Percentiles rank a stretch among this genome's conserved stretches.
Conservation (phyloP, 2,329 filamentous ascomycete species). For the Seiridium cupressi region DNA sequence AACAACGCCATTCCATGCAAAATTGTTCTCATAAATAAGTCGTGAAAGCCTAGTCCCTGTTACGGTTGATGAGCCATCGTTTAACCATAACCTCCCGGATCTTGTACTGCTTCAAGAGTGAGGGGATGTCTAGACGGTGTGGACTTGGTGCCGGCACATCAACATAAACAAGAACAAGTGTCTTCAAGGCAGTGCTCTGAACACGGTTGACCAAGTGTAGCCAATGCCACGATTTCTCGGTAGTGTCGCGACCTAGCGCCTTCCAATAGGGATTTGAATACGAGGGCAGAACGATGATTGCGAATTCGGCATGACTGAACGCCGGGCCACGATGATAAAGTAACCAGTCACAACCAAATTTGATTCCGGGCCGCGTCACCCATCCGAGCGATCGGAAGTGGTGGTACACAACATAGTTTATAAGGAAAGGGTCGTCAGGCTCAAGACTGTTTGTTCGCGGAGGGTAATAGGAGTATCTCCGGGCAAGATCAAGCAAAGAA, state of each 20-base stretch:
- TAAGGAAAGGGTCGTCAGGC: slow-evolving; percentile 79
- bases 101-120: slow-evolving; percentile 66
- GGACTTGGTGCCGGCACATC: slow-evolving; percentile 74
- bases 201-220: slow-evolving; percentile 88
- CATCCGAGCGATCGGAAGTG: slow-evolving; percentile 95
- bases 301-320: slow-evolving; percentile 94
- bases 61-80: slow-evolving; percentile 83
- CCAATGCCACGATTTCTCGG: slow-evolving; percentile 69
- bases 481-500: slow-evolving; percentile 65
- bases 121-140: slow-evolving; percentile 55
- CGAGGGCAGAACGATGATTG: slow-evolving; percentile 77
- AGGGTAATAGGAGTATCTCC: slow-evolving; percentile 69
- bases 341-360: slow-evolving; percentile 94
- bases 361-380: slow-evolving; percentile 89
- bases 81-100: slow-evolving; percentile 79
- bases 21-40: background rate
- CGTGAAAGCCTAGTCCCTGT: slow-evolving; percentile 32
- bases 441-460: slow-evolving; percentile 49
- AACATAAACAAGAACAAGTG: slow-evolving; percentile 83
- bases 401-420: slow-evolving; percentile 89
- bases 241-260: slow-evolving; percentile 47
- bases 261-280: slow-evolving; percentile 77
- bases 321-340: slow-evolving; percentile 91
- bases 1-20: background rate
- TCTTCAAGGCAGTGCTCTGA: slow-evolving; percentile 87